Conservation (phyloP, 2,329 filamentous ascomycete genomes). For the Aspergillus sojae region DNA sequence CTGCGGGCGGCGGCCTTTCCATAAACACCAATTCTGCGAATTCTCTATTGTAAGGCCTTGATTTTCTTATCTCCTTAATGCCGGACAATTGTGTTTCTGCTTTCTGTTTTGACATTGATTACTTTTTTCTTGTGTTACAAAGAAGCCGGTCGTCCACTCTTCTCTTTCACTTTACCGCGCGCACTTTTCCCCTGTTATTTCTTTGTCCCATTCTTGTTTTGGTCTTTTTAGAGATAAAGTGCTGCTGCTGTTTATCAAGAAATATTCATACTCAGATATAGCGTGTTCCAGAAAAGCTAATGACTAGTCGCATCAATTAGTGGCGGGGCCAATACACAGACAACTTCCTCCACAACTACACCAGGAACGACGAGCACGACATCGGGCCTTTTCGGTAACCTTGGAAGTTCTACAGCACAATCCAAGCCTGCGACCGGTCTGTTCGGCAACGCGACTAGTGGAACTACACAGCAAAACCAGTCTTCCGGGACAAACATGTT, state of each 20-base stretch:
- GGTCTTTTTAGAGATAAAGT: background rate
- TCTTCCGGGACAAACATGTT: conserved; percentile 37
- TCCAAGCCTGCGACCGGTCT: conserved; percentile 36
- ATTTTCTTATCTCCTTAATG: background rate
- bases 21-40: conserved; percentile 57
- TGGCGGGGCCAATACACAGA: conserved; percentile 33
- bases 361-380: conserved; percentile 30
- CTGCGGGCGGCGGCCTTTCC: conserved; percentile 46
- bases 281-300: background rate
- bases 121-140: background rate
- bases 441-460: conserved; percentile 31
- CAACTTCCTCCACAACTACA: conserved; percentile 30
- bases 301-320: conserved; percentile 19
- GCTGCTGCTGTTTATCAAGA: background rate
- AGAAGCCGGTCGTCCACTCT: background rate
- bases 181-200: background rate
- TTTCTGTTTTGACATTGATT: background rate
- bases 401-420: conserved; percentile 29
- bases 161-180: background rate
- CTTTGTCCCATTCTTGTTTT: background rate
- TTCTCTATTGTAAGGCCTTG: conserved; percentile 50
- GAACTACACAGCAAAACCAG: conserved; percentile 31
- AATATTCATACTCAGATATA: background rate
- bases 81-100: background rate
- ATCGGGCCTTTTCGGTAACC: conserved; percentile 36